These are phyloP conservation scores for Leccinum uliginosum DNA, from an alignment of 768 basidiomycete species.

Conservation along the genomic window DNA sequence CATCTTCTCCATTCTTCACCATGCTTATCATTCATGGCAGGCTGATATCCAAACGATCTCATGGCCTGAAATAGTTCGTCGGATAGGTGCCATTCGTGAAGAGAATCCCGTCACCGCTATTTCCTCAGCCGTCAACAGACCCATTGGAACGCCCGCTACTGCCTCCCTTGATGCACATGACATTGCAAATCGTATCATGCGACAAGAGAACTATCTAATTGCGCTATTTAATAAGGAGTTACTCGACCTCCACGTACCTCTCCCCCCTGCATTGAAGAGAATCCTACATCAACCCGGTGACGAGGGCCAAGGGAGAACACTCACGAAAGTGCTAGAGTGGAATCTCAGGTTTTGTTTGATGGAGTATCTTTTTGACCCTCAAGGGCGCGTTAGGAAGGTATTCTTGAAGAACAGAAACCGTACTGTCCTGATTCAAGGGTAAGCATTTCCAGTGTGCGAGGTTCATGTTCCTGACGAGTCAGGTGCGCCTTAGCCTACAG, in stretches of 20 bases:
- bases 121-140: conserved; percentile 52
- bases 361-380: conserved; percentile 90
- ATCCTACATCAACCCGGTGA: conserved; percentile 42
- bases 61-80: conserved; percentile 91
- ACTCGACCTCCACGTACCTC: conserved; percentile 79
- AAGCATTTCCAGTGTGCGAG: conserved; percentile 22
- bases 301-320: conserved; percentile 66
- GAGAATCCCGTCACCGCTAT: conserved; percentile 90
- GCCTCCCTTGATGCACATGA: conserved; percentile 97
- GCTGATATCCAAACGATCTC: conserved; percentile 97
- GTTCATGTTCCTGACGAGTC: conserved; percentile 1
- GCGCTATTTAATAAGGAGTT: conserved; percentile 97
- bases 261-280: conserved; percentile 56
- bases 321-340: conserved; percentile 95
- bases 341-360: conserved; percentile 94
- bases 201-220: conserved; percentile 98
- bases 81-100: conserved; percentile 86
- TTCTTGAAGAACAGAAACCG: conserved; percentile 87
- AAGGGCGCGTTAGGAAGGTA: conserved; percentile 84
- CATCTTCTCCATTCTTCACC: not conserved
- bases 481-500: conserved; percentile 48
- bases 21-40: conserved; percentile 40
- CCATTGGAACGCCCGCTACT: conserved; percentile 57
- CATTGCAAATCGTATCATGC: conserved; percentile 94
- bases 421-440: conserved; percentile 79